A percentile compares a stretch with the other conserved stretches of the same genome.
Evolutionary conservation across 129 eudicot genomes (phyloP).

Genomic region (Glebionis coronaria): DNA sequence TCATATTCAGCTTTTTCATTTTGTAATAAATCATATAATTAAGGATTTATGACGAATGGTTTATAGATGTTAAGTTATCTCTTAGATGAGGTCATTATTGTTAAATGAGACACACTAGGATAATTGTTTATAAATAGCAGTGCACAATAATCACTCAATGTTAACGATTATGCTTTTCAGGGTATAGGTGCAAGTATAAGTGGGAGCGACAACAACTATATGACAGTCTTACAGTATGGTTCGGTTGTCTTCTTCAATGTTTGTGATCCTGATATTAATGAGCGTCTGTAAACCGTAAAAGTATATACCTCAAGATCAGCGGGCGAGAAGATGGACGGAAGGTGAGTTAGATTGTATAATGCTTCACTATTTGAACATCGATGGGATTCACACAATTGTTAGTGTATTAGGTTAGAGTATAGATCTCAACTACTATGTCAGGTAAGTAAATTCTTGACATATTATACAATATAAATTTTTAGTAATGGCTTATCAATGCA

Average conservation of each 20-base stretch:
- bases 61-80: no score
- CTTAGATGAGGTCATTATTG: no score
- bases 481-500: no score
- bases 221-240: constrained; percentile 93
- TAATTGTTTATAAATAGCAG: constrained; percentile 2
- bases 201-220: constrained; percentile 66
- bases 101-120: no score
- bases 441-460: constrained; percentile 41
- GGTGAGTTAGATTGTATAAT: constrained; percentile 85
- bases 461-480: no score
- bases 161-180: constrained; percentile 41
- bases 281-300: constrained; percentile 62
- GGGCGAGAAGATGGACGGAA: constrained; percentile 80
- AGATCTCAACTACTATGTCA: constrained; percentile 97
- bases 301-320: constrained; percentile 70
- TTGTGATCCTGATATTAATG: constrained; percentile 72
- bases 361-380: no score
- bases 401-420: constrained; percentile 97
- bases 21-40: no score
- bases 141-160: constrained; percentile 3
- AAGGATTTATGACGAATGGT: no score
- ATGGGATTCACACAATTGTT: constrained; percentile 91
- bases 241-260: constrained; percentile 87
- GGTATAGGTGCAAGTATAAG: constrained; percentile 57
- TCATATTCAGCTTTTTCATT: no score